Evolutionary conservation across 2,329 filamentous ascomycete genomes (phyloP).

Genomic region (Apiospora pterosperma): DNA sequence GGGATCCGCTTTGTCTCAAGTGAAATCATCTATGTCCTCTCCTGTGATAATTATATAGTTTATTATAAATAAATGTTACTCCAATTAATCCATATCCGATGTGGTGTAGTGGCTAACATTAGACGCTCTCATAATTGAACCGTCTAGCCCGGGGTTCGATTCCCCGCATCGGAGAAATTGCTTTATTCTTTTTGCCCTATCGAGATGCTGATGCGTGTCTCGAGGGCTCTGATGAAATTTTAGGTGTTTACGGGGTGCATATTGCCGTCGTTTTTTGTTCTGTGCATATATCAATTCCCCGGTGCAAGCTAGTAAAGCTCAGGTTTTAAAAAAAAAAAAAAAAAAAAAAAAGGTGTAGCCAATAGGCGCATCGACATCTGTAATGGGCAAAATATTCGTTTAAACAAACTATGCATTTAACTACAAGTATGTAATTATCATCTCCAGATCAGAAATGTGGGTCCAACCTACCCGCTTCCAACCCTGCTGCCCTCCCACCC

Average conservation of each 20-base stretch:
- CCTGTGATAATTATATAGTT: too few relatives aligned
- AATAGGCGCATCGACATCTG: background rate
- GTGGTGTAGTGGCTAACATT: constrained; percentile 33
- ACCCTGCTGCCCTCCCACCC: constrained; percentile 1
- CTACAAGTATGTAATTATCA: background rate
- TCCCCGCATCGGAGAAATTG: constrained; percentile 23
- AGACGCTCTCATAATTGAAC: constrained; percentile 30
- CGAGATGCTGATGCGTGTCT: background rate
- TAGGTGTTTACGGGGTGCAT: too few relatives aligned
- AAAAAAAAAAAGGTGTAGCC: background rate
- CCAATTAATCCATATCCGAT: constrained; percentile 19
- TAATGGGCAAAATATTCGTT: background rate
- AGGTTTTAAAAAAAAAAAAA: too few relatives aligned
- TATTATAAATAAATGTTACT: too few relatives aligned
- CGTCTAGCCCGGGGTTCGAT: constrained; percentile 27
- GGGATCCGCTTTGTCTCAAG: too few relatives aligned
- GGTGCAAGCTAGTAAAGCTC: too few relatives aligned
- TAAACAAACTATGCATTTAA: background rate
- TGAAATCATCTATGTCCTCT: background rate
- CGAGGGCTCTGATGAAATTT: too few relatives aligned
- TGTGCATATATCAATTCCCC: too few relatives aligned
- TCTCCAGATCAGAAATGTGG: background rate
- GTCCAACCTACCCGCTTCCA: background rate
- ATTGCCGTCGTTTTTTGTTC: too few relatives aligned
- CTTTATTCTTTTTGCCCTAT: too few relatives aligned